Base-by-base conservation (phyloP, 768 basidiomycete species). In the Lanmaoa pseudosensibilis region DNA sequence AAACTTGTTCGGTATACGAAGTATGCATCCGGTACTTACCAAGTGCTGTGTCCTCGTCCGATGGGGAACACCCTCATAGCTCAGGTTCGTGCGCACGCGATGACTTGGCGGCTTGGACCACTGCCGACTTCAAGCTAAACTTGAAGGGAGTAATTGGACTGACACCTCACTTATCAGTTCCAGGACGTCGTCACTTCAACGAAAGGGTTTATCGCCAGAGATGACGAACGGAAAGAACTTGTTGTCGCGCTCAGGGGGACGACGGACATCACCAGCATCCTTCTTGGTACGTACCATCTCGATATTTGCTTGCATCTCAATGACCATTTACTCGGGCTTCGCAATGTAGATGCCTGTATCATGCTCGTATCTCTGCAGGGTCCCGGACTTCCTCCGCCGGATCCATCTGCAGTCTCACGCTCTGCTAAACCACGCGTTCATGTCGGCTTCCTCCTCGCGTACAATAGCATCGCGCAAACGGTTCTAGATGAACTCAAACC, bases 1-100 rank as follows among this genome's bases (percentile, higher is more conserved):
- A 66, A 80, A 46, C 72, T 83, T 34, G 75, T 75, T 54, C 72
- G 69, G 15, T 81, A 77, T 59, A 73, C 77, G 1, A 80, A 79
- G 61, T 83, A 81, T 59, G 76, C 82, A 7, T 82, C 80, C 7
- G 79, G 79, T 2, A 75, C 74, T 18, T 82, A 82, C 58, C 79
- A 78, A 50, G 50, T 68, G 25, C 36, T 79, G 8, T 82, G 81
- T 54, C 78, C 76, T 5, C 67, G 69, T 11, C 82, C 82, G n/a
- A 65, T 81, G 56, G 81, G 82, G 3, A 80, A 75, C 37, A 70
- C 58, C 8, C 73, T 82, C 38, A 57, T 83, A 30, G 39, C 57
- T n/a, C 61, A 72, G 65, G 81, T 81, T 36, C 51, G 76, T 65
- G 32, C 21, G 7, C 48, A 19, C n/a, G 15, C 19, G 10, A 32